A percentile compares a stretch with the other conserved stretches of the same genome.
Conservation (phyloP, 106 monocot species). For the Dendrobium chrysotoxum region DNA sequence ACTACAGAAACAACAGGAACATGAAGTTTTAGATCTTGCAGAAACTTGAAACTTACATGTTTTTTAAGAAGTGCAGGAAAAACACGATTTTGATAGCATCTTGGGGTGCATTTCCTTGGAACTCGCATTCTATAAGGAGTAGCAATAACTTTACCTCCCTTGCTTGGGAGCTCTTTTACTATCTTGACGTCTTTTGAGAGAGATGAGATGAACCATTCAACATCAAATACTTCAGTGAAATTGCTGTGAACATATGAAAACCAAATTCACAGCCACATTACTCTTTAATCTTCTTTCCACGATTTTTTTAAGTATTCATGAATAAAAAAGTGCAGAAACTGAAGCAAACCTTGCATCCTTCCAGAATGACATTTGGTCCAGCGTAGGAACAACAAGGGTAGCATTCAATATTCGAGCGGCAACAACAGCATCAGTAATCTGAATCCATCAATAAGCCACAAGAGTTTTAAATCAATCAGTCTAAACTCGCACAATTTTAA, state of each 20-base stretch:
- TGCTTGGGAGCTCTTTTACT: slow-evolving; percentile 60
- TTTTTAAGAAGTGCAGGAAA: slow-evolving; percentile 75
- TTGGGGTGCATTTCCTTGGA: slow-evolving; percentile 79
- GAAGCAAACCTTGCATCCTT: slow-evolving; percentile 12
- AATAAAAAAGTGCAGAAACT: neutral
- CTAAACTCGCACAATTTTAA: too few species aligned
- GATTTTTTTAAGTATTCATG: neutral
- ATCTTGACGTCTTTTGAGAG: slow-evolving; percentile 80
- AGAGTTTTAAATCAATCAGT: neutral
- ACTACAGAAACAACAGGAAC: neutral
- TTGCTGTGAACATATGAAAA: slow-evolving; percentile 39
- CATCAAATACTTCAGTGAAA: slow-evolving; percentile 80
- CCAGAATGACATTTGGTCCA: slow-evolving; percentile 13
- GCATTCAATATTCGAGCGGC: slow-evolving; percentile 15
- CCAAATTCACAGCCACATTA: neutral
- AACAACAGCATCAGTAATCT: slow-evolving; percentile 14
- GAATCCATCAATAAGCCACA: neutral
- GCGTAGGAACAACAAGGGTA: slow-evolving; percentile 12
- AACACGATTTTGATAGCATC: slow-evolving; percentile 79
- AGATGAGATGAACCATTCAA: slow-evolving; percentile 73
- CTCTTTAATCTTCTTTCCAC: neutral
- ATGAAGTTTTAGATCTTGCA: neutral
- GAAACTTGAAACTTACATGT: slow-evolving; percentile 33
- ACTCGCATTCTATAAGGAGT: slow-evolving; percentile 75
- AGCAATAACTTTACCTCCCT: slow-evolving; percentile 27